Evolutionary conservation across 139 green algal genomes (phyloP).

Genomic region (Penium margaritaceum): DNA sequence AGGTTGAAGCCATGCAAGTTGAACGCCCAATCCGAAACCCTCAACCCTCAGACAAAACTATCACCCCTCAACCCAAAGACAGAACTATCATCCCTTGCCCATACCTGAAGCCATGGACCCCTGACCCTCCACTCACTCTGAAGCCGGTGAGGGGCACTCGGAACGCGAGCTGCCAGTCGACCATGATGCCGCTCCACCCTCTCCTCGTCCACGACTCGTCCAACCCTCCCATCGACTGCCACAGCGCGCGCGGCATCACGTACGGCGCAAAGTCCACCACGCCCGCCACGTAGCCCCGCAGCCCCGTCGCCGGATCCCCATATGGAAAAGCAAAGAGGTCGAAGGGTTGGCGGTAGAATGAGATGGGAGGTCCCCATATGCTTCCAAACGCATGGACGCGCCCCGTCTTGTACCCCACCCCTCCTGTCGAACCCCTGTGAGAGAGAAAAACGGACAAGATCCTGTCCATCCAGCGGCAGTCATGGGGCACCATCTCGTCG

Average conservation of each 20-base stretch:
- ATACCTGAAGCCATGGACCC: no score
- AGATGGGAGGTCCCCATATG: background rate
- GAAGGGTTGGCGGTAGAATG: no score
- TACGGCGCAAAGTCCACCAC: slow-evolving; percentile 2
- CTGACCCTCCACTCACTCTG: no score
- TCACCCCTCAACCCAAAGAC: no score
- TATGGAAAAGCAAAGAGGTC: background rate
- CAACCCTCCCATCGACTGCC: background rate
- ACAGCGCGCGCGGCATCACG: background rate
- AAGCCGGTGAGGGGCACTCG: background rate
- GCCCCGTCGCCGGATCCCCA: background rate
- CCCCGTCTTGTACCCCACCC: background rate
- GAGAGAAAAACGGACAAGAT: background rate
- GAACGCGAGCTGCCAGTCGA: background rate
- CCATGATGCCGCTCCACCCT: background rate
- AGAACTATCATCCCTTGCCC: no score
- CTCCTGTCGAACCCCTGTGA: slow-evolving; percentile 1
- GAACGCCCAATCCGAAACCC: no score
- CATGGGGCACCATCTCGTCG: background rate
- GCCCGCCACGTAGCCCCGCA: background rate
- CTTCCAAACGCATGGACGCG: background rate
- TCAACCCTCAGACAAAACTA: no score
- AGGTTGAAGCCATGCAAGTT: no score
- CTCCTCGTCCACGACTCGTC: background rate
- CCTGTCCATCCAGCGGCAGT: slow-evolving; percentile 1